Percentiles rank a stretch among this genome's conserved stretches.
Evolutionary conservation across 768 basidiomycete species (phyloP).

Genomic region (Kwoniella dendrophila): DNA sequence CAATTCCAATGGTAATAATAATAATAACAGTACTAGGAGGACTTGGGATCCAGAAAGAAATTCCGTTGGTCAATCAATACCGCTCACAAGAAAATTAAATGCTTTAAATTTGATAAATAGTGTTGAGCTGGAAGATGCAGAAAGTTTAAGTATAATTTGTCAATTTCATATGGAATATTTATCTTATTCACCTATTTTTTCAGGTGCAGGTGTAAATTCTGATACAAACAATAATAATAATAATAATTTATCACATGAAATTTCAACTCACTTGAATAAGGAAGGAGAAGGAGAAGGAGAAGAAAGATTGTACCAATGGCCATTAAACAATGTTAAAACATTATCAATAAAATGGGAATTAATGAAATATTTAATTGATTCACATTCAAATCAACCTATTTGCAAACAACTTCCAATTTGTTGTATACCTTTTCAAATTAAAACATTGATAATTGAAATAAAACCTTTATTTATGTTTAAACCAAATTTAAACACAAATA

Average conservation of each 20-base stretch:
- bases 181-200: neutral
- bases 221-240: neutral
- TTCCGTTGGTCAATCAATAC: neutral
- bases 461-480: no score
- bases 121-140: slow-evolving; percentile 5
- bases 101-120: slow-evolving; percentile 4
- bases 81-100: neutral
- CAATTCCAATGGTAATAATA: neutral
- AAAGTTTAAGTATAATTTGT: slow-evolving; percentile 8
- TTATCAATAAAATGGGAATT: slow-evolving; percentile 1
- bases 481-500: neutral
- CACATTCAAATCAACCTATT: neutral
- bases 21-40: no score
- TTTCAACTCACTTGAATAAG: neutral
- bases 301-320: slow-evolving; percentile 2
- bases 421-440: slow-evolving; percentile 14
- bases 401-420: slow-evolving; percentile 6
- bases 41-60: neutral
- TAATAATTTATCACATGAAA: neutral
- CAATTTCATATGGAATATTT: slow-evolving; percentile 8
- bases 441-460: neutral
- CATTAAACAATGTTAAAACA: slow-evolving; percentile 3
- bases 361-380: slow-evolving; percentile 2
- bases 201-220: neutral
- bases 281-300: neutral